Base-by-base conservation (phyloP, 345 rosid species). In the Clarkia xantiana region DNA sequence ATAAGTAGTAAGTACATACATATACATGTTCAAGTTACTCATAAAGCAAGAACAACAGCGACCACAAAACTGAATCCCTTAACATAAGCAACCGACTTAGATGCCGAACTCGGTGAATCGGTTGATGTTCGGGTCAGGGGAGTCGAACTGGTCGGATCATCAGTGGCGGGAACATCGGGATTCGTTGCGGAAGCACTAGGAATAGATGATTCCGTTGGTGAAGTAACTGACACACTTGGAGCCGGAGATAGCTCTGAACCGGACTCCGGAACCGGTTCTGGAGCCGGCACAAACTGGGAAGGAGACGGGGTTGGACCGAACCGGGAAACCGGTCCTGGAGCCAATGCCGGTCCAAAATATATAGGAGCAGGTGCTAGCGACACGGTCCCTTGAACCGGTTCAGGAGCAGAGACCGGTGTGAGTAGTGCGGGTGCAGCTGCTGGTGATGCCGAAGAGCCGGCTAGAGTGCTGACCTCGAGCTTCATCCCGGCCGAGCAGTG, bases 401-500 rank as follows among this genome's bases (percentile, higher is more conserved):
- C 46, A 8, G 13, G 14, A 13, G 51, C 34, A 19, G 56, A 29
- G 13, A 6, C 48, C 0, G 54, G 19, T n/a, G n/a, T n/a, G n/a
- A n/a, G n/a, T n/a, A n/a, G n/a, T n/a, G n/a, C n/a, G n/a, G n/a
- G n/a, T n/a, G n/a, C n/a, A n/a, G n/a, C n/a, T 22, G 64, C 44
- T 19, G 54, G 19, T 4, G 46, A n/a, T n/a, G n/a, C 34, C 13
- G 54, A 48, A 9, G 65, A 12, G 17, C 50, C 43, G 0, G 13
- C 42, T 15, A 61, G 40, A 7, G 54, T 48, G 49, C 47, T 42
- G 13, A 61, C 38, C 20, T 55, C 55, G 42, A 61, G 50, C 53
- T 61, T 61, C 65, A 61, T 61, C 12, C 65, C 65, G 9, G 49
- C 54, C 1, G 53, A 40, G 59, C 65, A 61, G 13, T 61, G 65